Base-by-base conservation (phyloP, 2,329 filamentous ascomycete species). In the Alternaria gansuensis region DNA sequence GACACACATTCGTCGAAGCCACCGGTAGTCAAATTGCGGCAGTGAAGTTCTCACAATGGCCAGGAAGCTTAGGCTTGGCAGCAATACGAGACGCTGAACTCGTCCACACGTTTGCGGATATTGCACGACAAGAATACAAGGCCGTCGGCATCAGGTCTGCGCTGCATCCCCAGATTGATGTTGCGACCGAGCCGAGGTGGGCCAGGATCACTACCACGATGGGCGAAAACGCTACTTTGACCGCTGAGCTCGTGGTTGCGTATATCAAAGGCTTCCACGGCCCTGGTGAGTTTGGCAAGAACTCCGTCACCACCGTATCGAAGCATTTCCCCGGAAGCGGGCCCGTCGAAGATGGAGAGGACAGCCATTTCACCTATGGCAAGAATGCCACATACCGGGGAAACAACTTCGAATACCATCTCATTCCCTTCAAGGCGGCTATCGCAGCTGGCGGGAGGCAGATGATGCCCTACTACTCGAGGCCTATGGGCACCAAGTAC, bases 251-350 rank as follows among this genome's bases (percentile, higher is more conserved):
- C 2, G 71, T 82, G 3, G 74, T 78, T 2, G 78, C 79, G 0
- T 84, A 83, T 51, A 79, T 84, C 64, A 77, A 79, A 45, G 82
- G 82, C 17, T 80, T 84, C 46, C 82, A 82, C 26, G 81, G 80
- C 26, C 59, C 59, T 0, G 74, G 78, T 2, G 69, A 75, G 31
- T 71, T 83, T n/a, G 82, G 82, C 0, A 63, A 70, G 0, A 60
- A 78, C 28, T 82, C 80, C 2, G 79, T 84, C 3, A 79, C 78
- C 1, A 82, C 83, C 0, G 79, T 84, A 2, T 83, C 82, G 0
- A 85, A 85, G 69, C 83, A 85, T 60, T 85, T 85, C 63, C 83
- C 83, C 0, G 83, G 83, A 4, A 82, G 78, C 7, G 83, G 83
- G 0, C 78, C 83, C 0, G 77, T 81, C 64, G 72, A 82, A 56